Base-by-base conservation (phyloP, 2,329 filamentous ascomycete species). In the Beauveria sp. region DNA sequence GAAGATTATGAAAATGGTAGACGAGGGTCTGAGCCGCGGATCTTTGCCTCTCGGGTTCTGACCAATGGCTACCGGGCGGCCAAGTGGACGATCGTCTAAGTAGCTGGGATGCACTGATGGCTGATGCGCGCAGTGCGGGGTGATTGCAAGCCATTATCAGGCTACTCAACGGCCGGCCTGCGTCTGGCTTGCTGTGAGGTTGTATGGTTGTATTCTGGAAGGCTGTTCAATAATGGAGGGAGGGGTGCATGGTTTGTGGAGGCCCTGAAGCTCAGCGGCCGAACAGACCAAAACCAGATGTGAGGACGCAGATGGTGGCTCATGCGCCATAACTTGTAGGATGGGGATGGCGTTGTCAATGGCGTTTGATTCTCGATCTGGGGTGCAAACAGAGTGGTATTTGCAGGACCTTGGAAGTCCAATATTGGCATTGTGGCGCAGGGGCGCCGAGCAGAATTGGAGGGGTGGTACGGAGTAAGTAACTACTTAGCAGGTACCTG, bases 361-460 rank as follows among this genome's bases (percentile, higher is more conserved):
- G 57, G 57, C 49, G 57, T 50, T 16, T 60, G 49, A 42, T 46
- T 60, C 57, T 60, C 57, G 57, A 60, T 60, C 57, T 60, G 22
- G 38, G 18, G 38, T 24, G n/a, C 57, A 60, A 60, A 60, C 9
- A 7, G 26, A 10, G 46, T 8, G 5, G 14, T 20, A n/a, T 43
- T 60, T 50, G 46, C 34, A 49, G 28, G 46, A 20, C 24, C 46
- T 28, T 34, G 50, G 50, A 31, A 12, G 34, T 18, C 24, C 26
- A 45, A 60, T 16, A 46, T 43, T 12, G 38, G 45, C n/a, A 60
- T 26, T 42, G 50, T 52, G 50, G 50, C 50, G 31, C 50, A 52
- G 50, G 16, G 16, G 16, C 40, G 40, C 40, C 9, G 40, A 43
- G 40, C 18, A n/a, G 16, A 43, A 43, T 18, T 18, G 40, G 16